Percentiles rank a stretch among this genome's conserved stretches.
Evolutionary conservation across 192 early-diverging fungal species (phyloP).

Genomic region (Gamsiella multidivaricata): DNA sequence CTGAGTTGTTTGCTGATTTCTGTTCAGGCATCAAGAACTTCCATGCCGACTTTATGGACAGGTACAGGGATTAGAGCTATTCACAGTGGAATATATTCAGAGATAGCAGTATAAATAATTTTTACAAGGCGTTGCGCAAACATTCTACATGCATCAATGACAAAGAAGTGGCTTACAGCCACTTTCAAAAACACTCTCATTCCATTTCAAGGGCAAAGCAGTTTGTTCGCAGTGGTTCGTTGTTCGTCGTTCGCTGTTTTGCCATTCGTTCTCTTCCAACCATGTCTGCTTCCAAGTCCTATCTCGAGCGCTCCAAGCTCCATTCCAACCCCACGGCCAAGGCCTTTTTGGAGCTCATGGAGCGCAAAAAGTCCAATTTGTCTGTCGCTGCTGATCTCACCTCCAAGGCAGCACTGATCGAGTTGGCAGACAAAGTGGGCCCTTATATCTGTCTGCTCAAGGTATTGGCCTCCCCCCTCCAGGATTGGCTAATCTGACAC

Average conservation of each 20-base stretch:
- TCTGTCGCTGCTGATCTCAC: constrained; percentile 92
- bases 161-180: no score
- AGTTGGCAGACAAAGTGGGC: constrained; percentile 87
- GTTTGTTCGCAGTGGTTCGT: no score
- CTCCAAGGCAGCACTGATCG: constrained; percentile 87
- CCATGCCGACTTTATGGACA: constrained; percentile 84
- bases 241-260: constrained; percentile 1
- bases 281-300: constrained; percentile 60
- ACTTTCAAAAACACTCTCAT: no score
- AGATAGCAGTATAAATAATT: no score
- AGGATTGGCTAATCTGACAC: background rate
- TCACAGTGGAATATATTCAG: no score
- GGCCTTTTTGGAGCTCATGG: constrained; percentile 84
- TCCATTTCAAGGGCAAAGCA: no score
- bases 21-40: constrained; percentile 80
- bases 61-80: constrained; percentile 64
- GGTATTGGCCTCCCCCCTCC: constrained; percentile 60
- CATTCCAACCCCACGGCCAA: constrained; percentile 83
- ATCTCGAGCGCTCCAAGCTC: constrained; percentile 72
- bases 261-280: background rate
- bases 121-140: no score
- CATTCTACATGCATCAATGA: no score
- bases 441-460: constrained; percentile 97
- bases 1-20: constrained; percentile 92
- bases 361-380: constrained; percentile 91